These are phyloP conservation scores for Ustulina deusta DNA, from an alignment of 2,329 filamentous ascomycete species.

Conservation along the genomic window DNA sequence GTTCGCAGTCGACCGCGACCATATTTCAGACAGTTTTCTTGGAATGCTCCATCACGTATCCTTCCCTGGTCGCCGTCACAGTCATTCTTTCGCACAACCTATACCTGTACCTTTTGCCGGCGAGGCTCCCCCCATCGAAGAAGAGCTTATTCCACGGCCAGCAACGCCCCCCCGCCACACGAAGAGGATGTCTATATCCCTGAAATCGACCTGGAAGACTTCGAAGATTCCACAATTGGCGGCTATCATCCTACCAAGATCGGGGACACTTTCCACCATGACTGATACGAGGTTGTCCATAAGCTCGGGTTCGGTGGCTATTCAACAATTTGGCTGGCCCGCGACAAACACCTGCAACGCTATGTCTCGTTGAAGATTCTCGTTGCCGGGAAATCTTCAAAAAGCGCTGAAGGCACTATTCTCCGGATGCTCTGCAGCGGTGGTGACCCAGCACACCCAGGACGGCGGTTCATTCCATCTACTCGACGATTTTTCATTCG, in stretches of 20 bases:
- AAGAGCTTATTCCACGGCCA: slow-evolving; percentile 18
- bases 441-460: slow-evolving; percentile 24
- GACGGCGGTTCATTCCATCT: slow-evolving; percentile 34
- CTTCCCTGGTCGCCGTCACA: slow-evolving; percentile 15
- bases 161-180: slow-evolving; percentile 1
- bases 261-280: slow-evolving; percentile 55
- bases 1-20: slow-evolving; percentile 15
- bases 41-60: slow-evolving; percentile 16
- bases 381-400: slow-evolving; percentile 22
- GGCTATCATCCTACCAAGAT: slow-evolving; percentile 59
- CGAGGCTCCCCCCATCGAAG: slow-evolving; percentile 8
- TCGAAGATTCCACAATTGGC: slow-evolving; percentile 52
- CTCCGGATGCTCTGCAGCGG: slow-evolving; percentile 22
- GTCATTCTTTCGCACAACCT: slow-evolving; percentile 19
- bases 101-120: slow-evolving; percentile 11
- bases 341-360: slow-evolving; percentile 47
- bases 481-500: slow-evolving; percentile 37
- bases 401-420: slow-evolving; percentile 29
- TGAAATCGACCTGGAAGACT: slow-evolving; percentile 24
- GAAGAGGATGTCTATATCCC: slow-evolving; percentile 11
- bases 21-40: slow-evolving; percentile 23
- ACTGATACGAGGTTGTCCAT: slow-evolving; percentile 57
- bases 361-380: slow-evolving; percentile 43
- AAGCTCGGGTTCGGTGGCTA: slow-evolving; percentile 60
- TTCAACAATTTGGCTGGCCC: slow-evolving; percentile 61